A percentile compares a stretch with the other conserved stretches of the same genome.
These are phyloP conservation scores for Lichtheimia corymbifera DNA, from an alignment of 371 early-diverging fungal genomes.

Conservation along the genomic window DNA sequence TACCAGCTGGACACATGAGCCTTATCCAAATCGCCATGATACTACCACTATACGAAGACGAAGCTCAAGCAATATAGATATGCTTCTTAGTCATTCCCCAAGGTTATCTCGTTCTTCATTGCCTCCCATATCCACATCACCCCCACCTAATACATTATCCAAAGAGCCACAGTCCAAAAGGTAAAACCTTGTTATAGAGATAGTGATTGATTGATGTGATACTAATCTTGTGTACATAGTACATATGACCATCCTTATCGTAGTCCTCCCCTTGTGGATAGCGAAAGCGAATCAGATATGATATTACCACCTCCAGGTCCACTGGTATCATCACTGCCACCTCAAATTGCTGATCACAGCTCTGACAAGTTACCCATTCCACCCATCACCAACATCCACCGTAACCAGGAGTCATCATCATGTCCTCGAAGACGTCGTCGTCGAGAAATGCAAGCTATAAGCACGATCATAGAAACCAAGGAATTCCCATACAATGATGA, in stretches of 20 bases:
- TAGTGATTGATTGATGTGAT: too few species aligned
- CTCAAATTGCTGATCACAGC: slow-evolving; percentile 1
- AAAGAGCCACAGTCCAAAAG: too few species aligned
- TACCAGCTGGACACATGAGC: slow-evolving; percentile 4
- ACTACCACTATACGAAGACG: slow-evolving; percentile 6
- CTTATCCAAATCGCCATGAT: not conserved
- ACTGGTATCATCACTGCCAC: not conserved
- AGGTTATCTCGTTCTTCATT: slow-evolving; percentile 3
- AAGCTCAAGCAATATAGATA: slow-evolving; percentile 14
- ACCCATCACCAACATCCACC: slow-evolving; percentile 6
- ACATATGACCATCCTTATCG: not conserved
- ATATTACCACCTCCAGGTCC: not conserved
- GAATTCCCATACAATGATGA: slow-evolving; percentile 52
- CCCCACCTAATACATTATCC: not conserved
- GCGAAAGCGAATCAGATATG: slow-evolving; percentile 7
- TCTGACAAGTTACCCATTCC: slow-evolving; percentile 17
- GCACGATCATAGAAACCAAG: slow-evolving; percentile 56
- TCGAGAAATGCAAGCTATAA: slow-evolving; percentile 62
- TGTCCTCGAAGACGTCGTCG: slow-evolving; percentile 38
- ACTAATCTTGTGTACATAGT: not conserved
- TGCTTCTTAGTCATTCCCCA: slow-evolving; percentile 16
- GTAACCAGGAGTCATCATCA: not conserved
- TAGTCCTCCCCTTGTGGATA: not conserved
- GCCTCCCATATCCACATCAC: slow-evolving; percentile 13
- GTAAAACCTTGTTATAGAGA: too few species aligned